Evolutionary conservation across 164 flowering plant species (phyloP).

Genomic region (Protea cynaroides): DNA sequence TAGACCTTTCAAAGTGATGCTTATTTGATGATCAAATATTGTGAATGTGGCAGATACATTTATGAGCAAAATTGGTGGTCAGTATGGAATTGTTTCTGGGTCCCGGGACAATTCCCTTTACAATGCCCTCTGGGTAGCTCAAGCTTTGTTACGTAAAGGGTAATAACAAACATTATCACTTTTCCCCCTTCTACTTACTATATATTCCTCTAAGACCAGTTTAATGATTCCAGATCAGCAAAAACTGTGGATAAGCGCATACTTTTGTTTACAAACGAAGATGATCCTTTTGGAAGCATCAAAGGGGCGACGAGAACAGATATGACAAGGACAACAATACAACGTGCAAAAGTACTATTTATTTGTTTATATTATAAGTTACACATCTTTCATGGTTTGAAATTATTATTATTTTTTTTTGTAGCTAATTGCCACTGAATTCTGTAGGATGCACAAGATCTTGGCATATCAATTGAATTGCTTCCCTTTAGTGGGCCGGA

Average conservation of each 20-base stretch:
- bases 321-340: slow-evolving; percentile 85
- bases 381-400: background rate
- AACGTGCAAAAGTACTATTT: slow-evolving; percentile 75
- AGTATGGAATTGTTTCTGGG: slow-evolving; percentile 67
- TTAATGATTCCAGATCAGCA: slow-evolving; percentile 51
- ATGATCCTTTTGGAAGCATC: slow-evolving; percentile 88
- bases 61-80: slow-evolving; percentile 67
- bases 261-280: slow-evolving; percentile 86
- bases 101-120: slow-evolving; percentile 85
- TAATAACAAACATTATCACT: slow-evolving; percentile 16
- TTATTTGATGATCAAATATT: background rate
- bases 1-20: background rate
- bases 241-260: slow-evolving; percentile 79
- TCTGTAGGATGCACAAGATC: slow-evolving; percentile 89
- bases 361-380: background rate
- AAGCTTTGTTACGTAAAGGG: slow-evolving; percentile 94
- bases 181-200: background rate
- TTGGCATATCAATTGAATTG: slow-evolving; percentile 88
- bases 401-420: background rate
- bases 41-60: slow-evolving; percentile 53
- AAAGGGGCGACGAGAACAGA: slow-evolving; percentile 62
- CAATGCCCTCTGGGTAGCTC: slow-evolving; percentile 96
- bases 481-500: slow-evolving; percentile 67
- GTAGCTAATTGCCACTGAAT: background rate
- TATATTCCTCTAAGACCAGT: background rate